phyloP scores from a whole-genome alignment of 441 rosid species.

The Mallotus japonicus region DNA sequence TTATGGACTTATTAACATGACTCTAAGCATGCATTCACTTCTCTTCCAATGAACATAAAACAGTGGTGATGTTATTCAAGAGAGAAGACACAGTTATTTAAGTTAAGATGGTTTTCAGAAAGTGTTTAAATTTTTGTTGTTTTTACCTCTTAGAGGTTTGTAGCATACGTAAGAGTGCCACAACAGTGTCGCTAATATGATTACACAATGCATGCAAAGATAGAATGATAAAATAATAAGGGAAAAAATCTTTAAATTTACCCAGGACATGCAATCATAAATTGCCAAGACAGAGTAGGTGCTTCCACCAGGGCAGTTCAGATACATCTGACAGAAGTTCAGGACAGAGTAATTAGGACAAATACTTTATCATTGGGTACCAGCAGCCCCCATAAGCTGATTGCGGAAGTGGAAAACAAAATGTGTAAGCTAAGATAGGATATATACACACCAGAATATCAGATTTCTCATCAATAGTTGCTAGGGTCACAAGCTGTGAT shows the following conservation, averaged over 20 bases:
- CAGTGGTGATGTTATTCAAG: not conserved
- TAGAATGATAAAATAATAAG: not conserved
- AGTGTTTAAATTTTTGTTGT: not conserved
- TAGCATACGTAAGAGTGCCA: not conserved
- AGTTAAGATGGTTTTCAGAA: not conserved
- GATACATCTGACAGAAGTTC: slow-evolving; percentile 52
- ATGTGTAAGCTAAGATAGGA: slow-evolving; percentile 9
- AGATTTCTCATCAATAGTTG: slow-evolving; percentile 71
- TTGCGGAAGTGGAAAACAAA: slow-evolving; percentile 9
- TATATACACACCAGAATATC: slow-evolving; percentile 67
- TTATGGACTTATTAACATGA: not conserved
- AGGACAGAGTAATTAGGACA: slow-evolving; percentile 19
- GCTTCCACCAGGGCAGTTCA: slow-evolving; percentile 96
- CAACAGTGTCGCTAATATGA: not conserved
- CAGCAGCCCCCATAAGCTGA: not conserved
- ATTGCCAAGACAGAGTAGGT: slow-evolving; percentile 80
- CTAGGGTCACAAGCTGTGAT: slow-evolving; percentile 87
- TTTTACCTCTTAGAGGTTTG: not conserved
- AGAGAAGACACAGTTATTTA: slow-evolving; percentile 1
- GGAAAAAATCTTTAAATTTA: slow-evolving; percentile 31
- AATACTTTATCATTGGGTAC: slow-evolving; percentile 3
- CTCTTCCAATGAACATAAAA: not conserved
- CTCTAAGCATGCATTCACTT: slow-evolving; percentile 6
- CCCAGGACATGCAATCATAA: slow-evolving; percentile 95
- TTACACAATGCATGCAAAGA: not conserved